Base-by-base conservation (phyloP, 352 stramenopile genomes). In the Thalassiosira hispida region DNA sequence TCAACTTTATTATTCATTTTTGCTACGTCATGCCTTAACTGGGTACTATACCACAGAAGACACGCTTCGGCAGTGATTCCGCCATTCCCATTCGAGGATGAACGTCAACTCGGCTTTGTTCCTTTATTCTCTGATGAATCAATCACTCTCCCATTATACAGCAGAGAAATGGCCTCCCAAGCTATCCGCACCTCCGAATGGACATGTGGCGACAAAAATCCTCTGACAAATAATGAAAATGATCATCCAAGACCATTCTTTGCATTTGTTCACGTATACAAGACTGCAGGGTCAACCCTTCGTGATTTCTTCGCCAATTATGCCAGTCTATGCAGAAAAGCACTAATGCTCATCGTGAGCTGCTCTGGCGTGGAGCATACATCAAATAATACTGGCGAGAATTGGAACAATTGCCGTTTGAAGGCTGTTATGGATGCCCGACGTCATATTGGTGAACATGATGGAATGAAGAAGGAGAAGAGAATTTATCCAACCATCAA, bases 241-340 rank as follows among this genome's bases (percentile, higher is more conserved):
- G 67, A 59, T 6, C 47, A 77, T 22, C 8, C 75, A 53, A 73
- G 47, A 59, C 62, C 60, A n/a, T 74, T 77, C 2, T 77, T 90
- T 68, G 67, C 66, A 2, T 88, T 90, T 68, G 70, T 86, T 2
- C 83, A 90, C 38, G 63, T 88, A 23, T 52, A 52, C 44, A 90
- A 90, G 51, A 79, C 83, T 46, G 79, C 83, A 16, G 83, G 83
- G 44, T 82, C 76, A 7, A 84, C 79, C 14, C 59, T 87, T 1
- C 62, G 77, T 3, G 29, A 18, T 20, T 84, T 82, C 40, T 86
- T 86, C 25, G 2, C 59, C 23, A 35, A 61, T 0, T 86, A 83
- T 71, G 51, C 68, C 0, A 16, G 46, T 2, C 25, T 71, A 14
- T 88, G 81, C 31, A 33, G 65, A 11, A 74, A 74, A 27, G 53